Base-by-base conservation (phyloP, 1,139 yeast genomes). In the Hansenula lynferdii region DNA sequence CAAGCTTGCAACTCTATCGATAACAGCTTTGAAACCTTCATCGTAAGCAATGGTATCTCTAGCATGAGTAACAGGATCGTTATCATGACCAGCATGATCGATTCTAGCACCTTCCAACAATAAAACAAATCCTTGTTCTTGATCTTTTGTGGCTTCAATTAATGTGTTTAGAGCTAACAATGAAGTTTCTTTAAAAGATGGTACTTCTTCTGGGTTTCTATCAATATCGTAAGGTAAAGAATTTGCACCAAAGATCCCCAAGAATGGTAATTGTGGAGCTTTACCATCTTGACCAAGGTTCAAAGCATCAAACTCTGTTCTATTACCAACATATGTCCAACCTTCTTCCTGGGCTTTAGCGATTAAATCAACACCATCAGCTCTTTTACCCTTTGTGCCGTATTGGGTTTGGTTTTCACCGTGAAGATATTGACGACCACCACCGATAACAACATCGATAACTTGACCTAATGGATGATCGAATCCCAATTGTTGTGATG, bases 101-200 rank as follows among this genome's bases (percentile, higher is more conserved):
- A 51, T 47, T 47, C 54, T 49, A 20, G 55, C 55, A 42, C 54
- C 53, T 39, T 51, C 55, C 9, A 51, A 36, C 30, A 51, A 36
- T 40, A 51, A 39, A 22, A 51, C 55, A 22, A 51, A 49, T 12
- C 55, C 55, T 30, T 48, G 42, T 22, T 50, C 53, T 8, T 42
- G 34, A 36, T 49, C 38, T 36, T 49, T 45, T 18, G 53, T 51
- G 19, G 53, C 53, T 37, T 40, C 41, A 35, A 51, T 48, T 27
- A 51, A 43, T 35, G 48, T 47, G 28, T 51, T 53, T 17, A 51
- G 31, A 16, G 55, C 55, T 19, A 51, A 36, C 16, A 51, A 29
- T 4, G 54, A 48, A 37, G 40, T 42, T 36, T 51, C 54, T 17
- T 35, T 39, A 37, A 49, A 44, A 18, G 53, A 48, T 38, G 55